phyloP scores from a whole-genome alignment of 192 early-diverging fungal species.

The Umbelopsis sp. region DNA sequence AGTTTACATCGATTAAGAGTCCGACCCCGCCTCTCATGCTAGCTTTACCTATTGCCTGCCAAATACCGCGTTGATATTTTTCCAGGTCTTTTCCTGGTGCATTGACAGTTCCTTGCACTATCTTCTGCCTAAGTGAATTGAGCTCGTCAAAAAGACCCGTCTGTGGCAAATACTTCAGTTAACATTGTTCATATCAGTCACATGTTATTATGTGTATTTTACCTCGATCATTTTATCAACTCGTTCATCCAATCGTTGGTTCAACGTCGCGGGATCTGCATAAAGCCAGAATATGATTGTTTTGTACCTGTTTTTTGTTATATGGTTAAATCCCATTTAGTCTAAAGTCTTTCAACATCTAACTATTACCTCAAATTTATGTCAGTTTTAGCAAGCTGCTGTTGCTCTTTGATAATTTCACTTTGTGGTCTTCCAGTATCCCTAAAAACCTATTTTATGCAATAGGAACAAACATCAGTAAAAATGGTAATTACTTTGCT shows the following conservation, averaged over 20 bases:
- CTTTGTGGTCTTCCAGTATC: slow-evolving; percentile 77
- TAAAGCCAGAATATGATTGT: slow-evolving; percentile 90
- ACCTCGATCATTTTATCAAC: slow-evolving; percentile 90
- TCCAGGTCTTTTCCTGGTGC: slow-evolving; percentile 46
- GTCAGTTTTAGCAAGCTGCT: slow-evolving; percentile 46
- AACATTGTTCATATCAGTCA: not conserved
- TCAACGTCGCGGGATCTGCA: slow-evolving; percentile 64
- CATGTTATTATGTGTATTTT: not conserved
- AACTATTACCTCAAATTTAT: slow-evolving; percentile 40
- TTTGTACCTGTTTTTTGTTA: slow-evolving; percentile 53
- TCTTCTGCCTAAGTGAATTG: slow-evolving; percentile 51
- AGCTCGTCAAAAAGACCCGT: slow-evolving; percentile 62
- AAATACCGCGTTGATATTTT: slow-evolving; percentile 67
- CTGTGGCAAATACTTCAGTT: slow-evolving; percentile 24
- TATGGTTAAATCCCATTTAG: no score
- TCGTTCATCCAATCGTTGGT: slow-evolving; percentile 80
- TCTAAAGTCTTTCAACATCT: not conserved
- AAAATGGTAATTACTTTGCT: not conserved
- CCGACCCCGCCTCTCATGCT: not conserved
- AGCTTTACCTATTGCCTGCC: slow-evolving; percentile 71
- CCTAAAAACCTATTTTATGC: slow-evolving; percentile 54
- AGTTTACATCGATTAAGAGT: not conserved
- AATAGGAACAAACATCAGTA: not conserved
- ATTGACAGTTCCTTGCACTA: slow-evolving; percentile 49
- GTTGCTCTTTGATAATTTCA: slow-evolving; percentile 73